Evolutionary conservation across 768 basidiomycete species (phyloP), one percentile per base, ranked within the genome.

Genomic region (Sarcodon aspratus): DNA sequence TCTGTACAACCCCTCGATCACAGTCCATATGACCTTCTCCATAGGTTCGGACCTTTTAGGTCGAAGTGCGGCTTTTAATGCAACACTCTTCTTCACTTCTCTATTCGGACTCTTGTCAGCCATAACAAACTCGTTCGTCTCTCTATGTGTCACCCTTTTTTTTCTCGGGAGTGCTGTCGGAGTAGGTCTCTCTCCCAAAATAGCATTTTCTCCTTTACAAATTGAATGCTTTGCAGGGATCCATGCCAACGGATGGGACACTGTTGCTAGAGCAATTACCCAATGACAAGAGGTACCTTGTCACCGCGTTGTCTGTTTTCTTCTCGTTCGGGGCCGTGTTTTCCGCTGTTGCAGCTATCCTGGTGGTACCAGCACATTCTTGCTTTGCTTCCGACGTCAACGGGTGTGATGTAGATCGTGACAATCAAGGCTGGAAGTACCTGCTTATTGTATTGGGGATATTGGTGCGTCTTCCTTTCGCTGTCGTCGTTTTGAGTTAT

Each of bases 231-330:
- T 9, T 27, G 13, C 48, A 93, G 89, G 85, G 93, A 36, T 84
- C 90, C 38, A 95, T 97, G 91, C 94, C 94, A 1, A 98, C 94
- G 0, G 95, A 97, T 55, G 93, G 94, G 6, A 97, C 92, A 0
- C 78, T 95, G 3, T 75, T 92, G 18, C 72, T 92, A 8, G 95
- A 99, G 58, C 92, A 96, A 57, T 81, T 97, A 71, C 95, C 95
- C 2, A 80, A 83, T 54, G 78, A 78, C n/a, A 91, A 93, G 54
- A 82, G 92, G 57, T 92, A 95, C 61, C 77, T 98, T 32, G 82
- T 97, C 47, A 95, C 91, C 0, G 85, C 84, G 0, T 75, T 96
- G 18, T 92, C 91, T 4, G 78, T 93, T n/a, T 98, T 97, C 70
- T 97, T 97, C 71, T 93, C 91, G 6, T 66, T 96, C 36, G 95